Evolutionary conservation across 2,329 filamentous ascomycete genomes (phyloP), one percentile per base, ranked within the genome.

Genomic region (Fusarium papillatum): DNA sequence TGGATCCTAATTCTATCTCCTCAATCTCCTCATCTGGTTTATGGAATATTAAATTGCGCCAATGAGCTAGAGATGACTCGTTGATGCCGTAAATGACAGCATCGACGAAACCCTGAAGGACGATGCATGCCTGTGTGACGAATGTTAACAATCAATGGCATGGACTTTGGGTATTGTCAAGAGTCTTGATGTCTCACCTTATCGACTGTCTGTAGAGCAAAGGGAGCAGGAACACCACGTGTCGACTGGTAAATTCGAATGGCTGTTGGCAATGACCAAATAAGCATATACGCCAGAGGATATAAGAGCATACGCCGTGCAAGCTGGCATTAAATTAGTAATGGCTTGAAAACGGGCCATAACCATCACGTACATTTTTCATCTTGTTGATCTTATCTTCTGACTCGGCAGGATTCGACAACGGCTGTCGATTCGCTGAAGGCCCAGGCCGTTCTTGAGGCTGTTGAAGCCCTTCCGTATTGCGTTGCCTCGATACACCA

Each of bases 271-370:
- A 69, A 43, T n/a, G 53, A 10, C 67, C 67, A 69, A 36, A 69
- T n/a, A 36, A 69, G 67, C 67, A 69, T 69, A 24, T 69, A 69
- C 14, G 67, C 67, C 22, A 69, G 17, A n/a, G 67, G 67, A 65
- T 69, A 69, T 48, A 69, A 39, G 10, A 69, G 61, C 67, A 69
- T 69, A 17, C 63, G 48, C 16, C 50, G 67, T 19, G 67, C 61
- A 19, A 64, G 46, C 67, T 69, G 26, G n/a, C 13, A 64, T 13
- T 7, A 38, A 60, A 62, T 64, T 38, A 64, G 39, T 19, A 39
- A 60, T n/a, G 17, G 19, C 19, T 48, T 17, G 31, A n/a, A 19
- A 39, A 34, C 14, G 39, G 10, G 29, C 4, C 19, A 22, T n/a
- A 31, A 69, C 38, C 9, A 22, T n/a, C 9, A 48, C 60, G 24